A percentile compares a stretch with the other conserved stretches of the same genome.
phyloP scores from a whole-genome alignment of 1,284 basidiomycete species.

The Heterobasidion irregulare region DNA sequence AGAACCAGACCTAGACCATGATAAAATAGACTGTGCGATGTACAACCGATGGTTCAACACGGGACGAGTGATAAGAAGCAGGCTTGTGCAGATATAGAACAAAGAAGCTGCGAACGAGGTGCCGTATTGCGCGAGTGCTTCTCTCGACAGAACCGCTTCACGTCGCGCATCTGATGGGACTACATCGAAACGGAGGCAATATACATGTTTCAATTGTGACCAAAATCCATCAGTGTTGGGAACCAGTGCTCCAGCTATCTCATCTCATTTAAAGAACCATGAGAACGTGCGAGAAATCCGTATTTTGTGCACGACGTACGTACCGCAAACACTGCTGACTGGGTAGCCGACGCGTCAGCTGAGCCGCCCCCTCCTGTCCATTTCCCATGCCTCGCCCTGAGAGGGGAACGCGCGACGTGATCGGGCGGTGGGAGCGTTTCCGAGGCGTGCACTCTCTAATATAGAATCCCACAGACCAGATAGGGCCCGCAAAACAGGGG shows the following conservation, averaged over 20 bases:
- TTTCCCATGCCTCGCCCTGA: constrained; percentile 50
- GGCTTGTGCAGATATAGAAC: too few relatives aligned
- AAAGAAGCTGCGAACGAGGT: too few relatives aligned
- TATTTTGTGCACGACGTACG: not conserved
- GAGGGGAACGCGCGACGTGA: constrained; percentile 27
- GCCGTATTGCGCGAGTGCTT: too few relatives aligned
- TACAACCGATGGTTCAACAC: too few relatives aligned
- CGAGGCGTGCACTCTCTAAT: constrained; percentile 21
- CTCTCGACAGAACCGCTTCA: too few relatives aligned
- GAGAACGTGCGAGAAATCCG: not conserved
- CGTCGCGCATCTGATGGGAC: too few relatives aligned
- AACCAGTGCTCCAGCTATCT: not conserved
- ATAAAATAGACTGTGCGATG: too few relatives aligned
- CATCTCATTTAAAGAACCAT: not conserved
- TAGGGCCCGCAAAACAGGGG: constrained; percentile 32
- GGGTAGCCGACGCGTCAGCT: constrained; percentile 8
- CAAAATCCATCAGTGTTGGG: not conserved
- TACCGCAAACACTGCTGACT: not conserved
- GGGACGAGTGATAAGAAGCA: too few relatives aligned
- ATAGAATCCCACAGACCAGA: constrained; percentile 36
- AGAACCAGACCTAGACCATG: too few relatives aligned
- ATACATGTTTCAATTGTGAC: too few relatives aligned
- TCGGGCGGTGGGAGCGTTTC: constrained; percentile 18
- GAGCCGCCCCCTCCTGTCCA: constrained; percentile 39
- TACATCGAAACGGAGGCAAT: too few relatives aligned